Conservation (phyloP, 2,329 filamentous ascomycete species). For the Cladosporium velox region DNA sequence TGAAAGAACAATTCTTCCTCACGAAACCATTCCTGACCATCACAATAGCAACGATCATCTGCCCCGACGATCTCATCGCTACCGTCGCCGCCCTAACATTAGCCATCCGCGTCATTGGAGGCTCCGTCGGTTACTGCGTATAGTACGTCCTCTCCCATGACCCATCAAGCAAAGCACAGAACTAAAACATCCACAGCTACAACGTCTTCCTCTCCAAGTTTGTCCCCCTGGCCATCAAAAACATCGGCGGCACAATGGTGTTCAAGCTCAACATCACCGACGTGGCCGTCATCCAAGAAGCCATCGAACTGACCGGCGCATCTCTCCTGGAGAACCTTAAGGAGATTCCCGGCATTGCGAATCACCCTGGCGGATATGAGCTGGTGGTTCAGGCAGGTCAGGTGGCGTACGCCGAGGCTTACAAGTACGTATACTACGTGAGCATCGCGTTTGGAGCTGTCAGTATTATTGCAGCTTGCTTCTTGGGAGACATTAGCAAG, state of each 20-base stretch:
- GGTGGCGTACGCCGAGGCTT: conserved; percentile 33
- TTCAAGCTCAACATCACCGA: conserved; percentile 52
- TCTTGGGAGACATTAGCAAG: conserved; percentile 38
- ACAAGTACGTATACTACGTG: conserved; percentile 37
- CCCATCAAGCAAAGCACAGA: conserved; percentile 37
- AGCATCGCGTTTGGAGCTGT: conserved; percentile 38
- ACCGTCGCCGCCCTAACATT: conserved; percentile 69
- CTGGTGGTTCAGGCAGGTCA: conserved; percentile 31
- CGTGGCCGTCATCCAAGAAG: conserved; percentile 48
- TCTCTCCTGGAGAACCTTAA: conserved; percentile 54
- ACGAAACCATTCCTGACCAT: neutral
- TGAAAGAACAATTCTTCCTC: no score
- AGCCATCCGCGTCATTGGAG: conserved; percentile 68
- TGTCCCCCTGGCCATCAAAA: conserved; percentile 46
- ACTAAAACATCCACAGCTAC: conserved; percentile 40
- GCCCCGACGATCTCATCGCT: conserved; percentile 69
- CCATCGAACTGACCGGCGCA: conserved; percentile 56
- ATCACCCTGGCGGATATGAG: conserved; percentile 43
- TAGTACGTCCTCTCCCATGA: conserved; percentile 32
- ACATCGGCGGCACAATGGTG: conserved; percentile 55
- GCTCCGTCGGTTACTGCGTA: conserved; percentile 54
- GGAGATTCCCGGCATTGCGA: conserved; percentile 54
- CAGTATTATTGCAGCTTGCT: conserved; percentile 33
- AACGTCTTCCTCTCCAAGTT: conserved; percentile 54
- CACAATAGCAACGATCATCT: conserved; percentile 62